Evolutionary conservation across 345 rosid genomes (phyloP), one percentile per base, ranked within the genome.

Genomic region (Aurinia saxatilis): DNA sequence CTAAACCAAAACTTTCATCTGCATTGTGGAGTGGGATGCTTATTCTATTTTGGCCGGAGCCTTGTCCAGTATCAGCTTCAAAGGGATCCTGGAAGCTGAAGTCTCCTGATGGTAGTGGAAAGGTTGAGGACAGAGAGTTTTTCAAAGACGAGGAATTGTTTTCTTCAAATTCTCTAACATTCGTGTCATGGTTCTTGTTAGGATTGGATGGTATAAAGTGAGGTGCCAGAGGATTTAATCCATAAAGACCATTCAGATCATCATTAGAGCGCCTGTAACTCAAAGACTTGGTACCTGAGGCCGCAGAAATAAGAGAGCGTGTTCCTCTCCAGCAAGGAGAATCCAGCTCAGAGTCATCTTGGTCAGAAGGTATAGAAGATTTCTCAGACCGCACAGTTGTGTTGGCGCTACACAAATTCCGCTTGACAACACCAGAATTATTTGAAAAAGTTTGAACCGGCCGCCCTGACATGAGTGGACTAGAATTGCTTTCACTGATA

Each of bases 271-370:
- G 65, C 49, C 54, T 72, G 40, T 49, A 53, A 57, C 33, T 60
- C 45, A 45, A 14, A 14, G 71, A 60, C 38, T 19, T 46, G 15
- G 59, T 29, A 58, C 37, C 53, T 34, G 19, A 46, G 42, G 36
- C 68, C 0, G 49, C 42, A 41, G 35, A 31, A 15, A 41, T 47
- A 27, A 17, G n/a, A 37, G 17, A 49, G 31, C 12, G 49, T 30
- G 57, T 70, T 73, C 87, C 83, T 75, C 55, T 77, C 83, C 83
- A 81, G 66, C 83, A 79, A 29, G 86, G 83, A 57, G 86, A 81
- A 75, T 84, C 90, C 58, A 79, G 54, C 40, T 79, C 83, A 54
- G 61, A 41, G 17, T 83, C 83, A 33, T 67, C 66, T 45, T 53
- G 42, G 1, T 74, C 75, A 21, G 19, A 21, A 14, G 36, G 19